These are phyloP conservation scores for Hypericum androsaemum DNA, from an alignment of 345 rosid species.

Conservation along the genomic window DNA sequence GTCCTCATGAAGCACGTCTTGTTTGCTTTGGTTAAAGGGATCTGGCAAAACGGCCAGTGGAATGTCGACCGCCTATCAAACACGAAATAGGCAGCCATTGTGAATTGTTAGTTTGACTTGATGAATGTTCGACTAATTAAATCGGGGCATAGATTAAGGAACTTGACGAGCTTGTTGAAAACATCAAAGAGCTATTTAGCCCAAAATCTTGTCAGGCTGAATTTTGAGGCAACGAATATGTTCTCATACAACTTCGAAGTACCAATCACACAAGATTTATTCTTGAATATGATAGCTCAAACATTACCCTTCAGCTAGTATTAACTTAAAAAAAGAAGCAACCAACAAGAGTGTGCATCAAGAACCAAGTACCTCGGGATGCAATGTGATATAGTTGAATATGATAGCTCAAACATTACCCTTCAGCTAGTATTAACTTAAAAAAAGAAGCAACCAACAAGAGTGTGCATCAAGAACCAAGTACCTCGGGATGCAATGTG, in stretches of 20 bases:
- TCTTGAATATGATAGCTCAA: no score
- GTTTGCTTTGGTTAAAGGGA: slow-evolving; percentile 16
- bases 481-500: slow-evolving; percentile 35
- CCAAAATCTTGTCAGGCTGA: no score
- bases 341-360: not conserved
- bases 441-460: not conserved
- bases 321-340: no score
- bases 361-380: slow-evolving; percentile 39
- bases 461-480: not conserved
- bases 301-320: no score
- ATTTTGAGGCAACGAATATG: no score
- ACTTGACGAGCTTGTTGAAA: not conserved
- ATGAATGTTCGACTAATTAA: not conserved
- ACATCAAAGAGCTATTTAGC: no score
- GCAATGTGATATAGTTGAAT: slow-evolving; percentile 18
- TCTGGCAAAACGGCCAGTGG: slow-evolving; percentile 33
- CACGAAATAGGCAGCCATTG: not conserved
- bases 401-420: no score
- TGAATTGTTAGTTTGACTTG: no score
- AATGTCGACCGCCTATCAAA: slow-evolving; percentile 26
- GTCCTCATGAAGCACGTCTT: slow-evolving; percentile 5
- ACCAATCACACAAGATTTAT: no score
- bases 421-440: no score
- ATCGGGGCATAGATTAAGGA: not conserved
- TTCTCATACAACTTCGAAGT: no score